These are phyloP conservation scores for Hymenotorrendiella dingleyae DNA, from an alignment of 2,329 filamentous ascomycete genomes.

Conservation along the genomic window DNA sequence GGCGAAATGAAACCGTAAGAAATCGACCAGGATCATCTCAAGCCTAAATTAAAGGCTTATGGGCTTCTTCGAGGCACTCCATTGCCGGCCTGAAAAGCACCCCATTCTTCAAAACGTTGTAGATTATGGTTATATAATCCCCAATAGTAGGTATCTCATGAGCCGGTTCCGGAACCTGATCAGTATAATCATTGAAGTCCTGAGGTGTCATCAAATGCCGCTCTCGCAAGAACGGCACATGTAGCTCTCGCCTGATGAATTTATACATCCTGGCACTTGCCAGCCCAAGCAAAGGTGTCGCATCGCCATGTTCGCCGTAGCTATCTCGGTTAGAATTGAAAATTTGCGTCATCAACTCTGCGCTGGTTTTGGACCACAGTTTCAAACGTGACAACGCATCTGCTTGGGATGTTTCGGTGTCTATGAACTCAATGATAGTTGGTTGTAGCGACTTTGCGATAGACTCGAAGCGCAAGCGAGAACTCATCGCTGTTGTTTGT, in stretches of 20 bases:
- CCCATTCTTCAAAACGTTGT: neutral
- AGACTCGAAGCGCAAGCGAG: neutral
- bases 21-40: too few relatives aligned
- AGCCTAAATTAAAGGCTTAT: too few relatives aligned
- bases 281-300: constrained; percentile 10
- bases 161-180: neutral
- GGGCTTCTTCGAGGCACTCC: neutral
- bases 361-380: neutral
- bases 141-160: neutral
- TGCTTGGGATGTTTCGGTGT: neutral
- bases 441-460: neutral
- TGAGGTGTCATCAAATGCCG: neutral
- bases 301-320: constrained; percentile 10
- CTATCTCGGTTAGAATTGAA: constrained; percentile 8
- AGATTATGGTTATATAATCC: neutral
- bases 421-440: neutral
- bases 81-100: neutral
- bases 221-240: constrained; percentile 7
- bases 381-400: neutral
- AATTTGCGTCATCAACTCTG: neutral
- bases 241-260: constrained; percentile 4
- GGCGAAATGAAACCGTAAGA: too few relatives aligned
- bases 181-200: neutral
- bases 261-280: constrained; percentile 15
- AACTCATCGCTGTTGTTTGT: neutral